A percentile compares a stretch with the other conserved stretches of the same genome.
phyloP scores from a whole-genome alignment of 2,329 filamentous ascomycete species.

The Bisporella sp. region DNA sequence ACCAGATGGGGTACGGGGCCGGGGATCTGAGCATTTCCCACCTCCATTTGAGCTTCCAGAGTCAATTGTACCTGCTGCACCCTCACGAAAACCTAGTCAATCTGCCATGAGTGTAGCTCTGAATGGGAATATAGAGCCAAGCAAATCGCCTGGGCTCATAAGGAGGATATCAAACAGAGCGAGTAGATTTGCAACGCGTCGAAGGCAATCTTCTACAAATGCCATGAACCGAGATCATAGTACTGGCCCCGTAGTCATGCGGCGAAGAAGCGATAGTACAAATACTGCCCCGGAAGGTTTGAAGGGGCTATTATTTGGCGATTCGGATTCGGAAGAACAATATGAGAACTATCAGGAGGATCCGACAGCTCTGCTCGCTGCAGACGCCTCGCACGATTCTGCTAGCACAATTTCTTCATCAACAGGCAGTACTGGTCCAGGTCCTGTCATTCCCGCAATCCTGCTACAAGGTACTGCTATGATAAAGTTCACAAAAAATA shows the following conservation, averaged over 20 bases:
- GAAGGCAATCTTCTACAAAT: conserved; percentile 71
- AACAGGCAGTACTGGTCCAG: conserved; percentile 41
- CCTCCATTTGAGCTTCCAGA: conserved; percentile 66
- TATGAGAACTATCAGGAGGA: conserved; percentile 43
- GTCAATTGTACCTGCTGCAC: conserved; percentile 47
- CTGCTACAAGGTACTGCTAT: conserved; percentile 74
- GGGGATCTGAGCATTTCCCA: conserved; percentile 44
- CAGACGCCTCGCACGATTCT: conserved; percentile 39
- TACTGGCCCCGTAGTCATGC: conserved; percentile 80
- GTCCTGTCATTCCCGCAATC: conserved; percentile 68
- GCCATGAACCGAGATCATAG: conserved; percentile 78
- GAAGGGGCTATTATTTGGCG: conserved; percentile 32
- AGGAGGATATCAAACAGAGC: conserved; percentile 79
- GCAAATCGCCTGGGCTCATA: conserved; percentile 64
- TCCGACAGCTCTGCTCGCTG: conserved; percentile 28
- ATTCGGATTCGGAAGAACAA: conserved; percentile 51
- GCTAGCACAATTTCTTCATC: conserved; percentile 42
- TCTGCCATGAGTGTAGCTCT: conserved; percentile 58
- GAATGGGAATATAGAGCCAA: conserved; percentile 32
- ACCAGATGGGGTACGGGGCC: conserved; percentile 53
- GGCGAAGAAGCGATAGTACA: conserved; percentile 84
- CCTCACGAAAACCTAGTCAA: conserved; percentile 47
- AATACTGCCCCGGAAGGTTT: conserved; percentile 54
- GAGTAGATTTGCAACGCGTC: conserved; percentile 56
- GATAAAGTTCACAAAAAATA: conserved; percentile 80